Evolutionary conservation across 2,329 filamentous ascomycete species (phyloP).

Genomic region (Colletotrichum acutatum): DNA sequence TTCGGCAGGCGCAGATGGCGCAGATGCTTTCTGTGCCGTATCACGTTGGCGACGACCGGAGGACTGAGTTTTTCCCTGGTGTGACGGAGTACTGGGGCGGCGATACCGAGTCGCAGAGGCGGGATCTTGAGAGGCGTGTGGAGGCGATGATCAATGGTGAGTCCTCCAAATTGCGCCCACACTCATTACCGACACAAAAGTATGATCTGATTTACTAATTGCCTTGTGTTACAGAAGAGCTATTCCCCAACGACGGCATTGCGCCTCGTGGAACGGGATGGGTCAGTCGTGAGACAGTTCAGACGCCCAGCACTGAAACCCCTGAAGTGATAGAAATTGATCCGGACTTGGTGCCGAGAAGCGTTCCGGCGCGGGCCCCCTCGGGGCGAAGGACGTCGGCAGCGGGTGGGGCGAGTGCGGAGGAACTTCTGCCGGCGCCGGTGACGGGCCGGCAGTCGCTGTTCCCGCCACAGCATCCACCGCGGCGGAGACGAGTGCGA

Average conservation of each 20-base stretch:
- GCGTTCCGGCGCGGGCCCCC: conserved; percentile 3
- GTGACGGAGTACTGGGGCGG: conserved; percentile 42
- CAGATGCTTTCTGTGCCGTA: conserved; percentile 60
- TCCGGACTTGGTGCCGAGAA: conserved; percentile 14
- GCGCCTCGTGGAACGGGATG: conserved; percentile 1
- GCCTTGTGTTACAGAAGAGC: background rate
- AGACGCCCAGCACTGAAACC: background rate
- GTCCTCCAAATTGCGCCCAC: background rate
- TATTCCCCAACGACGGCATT: background rate
- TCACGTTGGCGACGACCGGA: conserved; percentile 15
- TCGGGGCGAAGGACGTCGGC: background rate
- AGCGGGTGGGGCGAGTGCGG: background rate
- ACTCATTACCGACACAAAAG: no score
- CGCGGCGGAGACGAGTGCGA: background rate
- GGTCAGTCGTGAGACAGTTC: background rate
- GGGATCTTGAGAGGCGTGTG: conserved; percentile 38
- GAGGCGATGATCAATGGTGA: conserved; percentile 36
- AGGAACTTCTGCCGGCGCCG: background rate
- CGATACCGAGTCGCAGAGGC: conserved; percentile 44
- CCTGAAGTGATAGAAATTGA: background rate
- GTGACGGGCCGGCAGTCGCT: background rate
- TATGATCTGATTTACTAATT: background rate
- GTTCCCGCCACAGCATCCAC: background rate
- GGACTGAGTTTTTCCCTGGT: conserved; percentile 39
- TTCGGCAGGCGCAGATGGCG: background rate